Evolutionary conservation across 768 basidiomycete species (phyloP).

Genomic region (Tulasnella sp.): DNA sequence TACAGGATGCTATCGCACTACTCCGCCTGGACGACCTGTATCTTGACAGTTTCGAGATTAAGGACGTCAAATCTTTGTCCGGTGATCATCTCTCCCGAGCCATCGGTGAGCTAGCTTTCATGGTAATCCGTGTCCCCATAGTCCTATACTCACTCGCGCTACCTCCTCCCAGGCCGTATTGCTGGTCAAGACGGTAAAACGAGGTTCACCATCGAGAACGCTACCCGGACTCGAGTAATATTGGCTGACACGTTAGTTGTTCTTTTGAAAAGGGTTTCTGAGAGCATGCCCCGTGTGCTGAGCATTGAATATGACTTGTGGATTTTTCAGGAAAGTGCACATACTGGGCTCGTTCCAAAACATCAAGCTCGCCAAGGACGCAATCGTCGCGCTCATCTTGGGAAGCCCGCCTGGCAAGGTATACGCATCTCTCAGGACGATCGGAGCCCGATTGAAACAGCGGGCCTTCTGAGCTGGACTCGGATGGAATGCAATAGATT

Average conservation of each 20-base stretch:
- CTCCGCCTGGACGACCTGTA: slow-evolving; percentile 93
- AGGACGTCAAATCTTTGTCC: slow-evolving; percentile 95
- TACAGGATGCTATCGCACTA: slow-evolving; percentile 87
- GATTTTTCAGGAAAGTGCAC: slow-evolving; percentile 70
- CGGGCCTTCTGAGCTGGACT: slow-evolving; percentile 49
- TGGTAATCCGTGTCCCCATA: not conserved
- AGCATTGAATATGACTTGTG: slow-evolving; percentile 7
- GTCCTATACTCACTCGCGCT: not conserved
- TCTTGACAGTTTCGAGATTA: slow-evolving; percentile 97
- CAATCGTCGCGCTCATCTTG: slow-evolving; percentile 87
- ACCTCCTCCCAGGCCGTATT: slow-evolving; percentile 59
- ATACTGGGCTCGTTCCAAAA: slow-evolving; percentile 98
- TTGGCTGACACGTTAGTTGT: slow-evolving; percentile 82
- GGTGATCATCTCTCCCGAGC: slow-evolving; percentile 98
- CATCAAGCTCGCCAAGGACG: slow-evolving; percentile 94
- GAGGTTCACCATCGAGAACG: slow-evolving; percentile 97
- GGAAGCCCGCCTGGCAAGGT: slow-evolving; percentile 94
- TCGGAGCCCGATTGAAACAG: slow-evolving; percentile 88
- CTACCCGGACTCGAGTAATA: slow-evolving; percentile 93
- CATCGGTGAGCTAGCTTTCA: slow-evolving; percentile 47
- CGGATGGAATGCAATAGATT: too few relatives aligned
- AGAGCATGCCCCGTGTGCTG: slow-evolving; percentile 5
- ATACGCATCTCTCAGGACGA: slow-evolving; percentile 80
- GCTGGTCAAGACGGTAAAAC: slow-evolving; percentile 98
- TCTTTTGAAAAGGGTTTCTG: slow-evolving; percentile 22